Evolutionary conservation across 768 basidiomycete species (phyloP).

Genomic region (Trametes sanguinea): DNA sequence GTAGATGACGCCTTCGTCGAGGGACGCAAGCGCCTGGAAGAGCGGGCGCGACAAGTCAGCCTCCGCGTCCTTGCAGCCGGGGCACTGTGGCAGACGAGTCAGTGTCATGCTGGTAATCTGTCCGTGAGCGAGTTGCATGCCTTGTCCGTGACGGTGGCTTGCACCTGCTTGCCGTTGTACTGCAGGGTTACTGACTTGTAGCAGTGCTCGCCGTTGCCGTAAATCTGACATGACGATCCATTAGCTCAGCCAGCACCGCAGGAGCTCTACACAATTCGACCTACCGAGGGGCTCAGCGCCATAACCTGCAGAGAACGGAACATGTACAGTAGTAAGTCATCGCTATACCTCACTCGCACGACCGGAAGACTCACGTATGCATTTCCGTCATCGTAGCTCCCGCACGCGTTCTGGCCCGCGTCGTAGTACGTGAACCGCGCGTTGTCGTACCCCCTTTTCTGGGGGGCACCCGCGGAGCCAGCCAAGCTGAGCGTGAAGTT

Average conservation of each 20-base stretch:
- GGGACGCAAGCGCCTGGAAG: conserved; percentile 60
- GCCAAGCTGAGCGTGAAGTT: conserved; percentile 3
- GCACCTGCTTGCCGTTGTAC: conserved; percentile 55
- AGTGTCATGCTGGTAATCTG: background rate
- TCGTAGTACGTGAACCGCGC: conserved; percentile 28
- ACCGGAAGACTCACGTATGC: conserved; percentile 24
- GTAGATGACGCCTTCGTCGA: conserved; percentile 53
- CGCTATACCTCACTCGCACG: background rate
- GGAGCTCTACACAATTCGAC: background rate
- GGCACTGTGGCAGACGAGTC: conserved; percentile 46
- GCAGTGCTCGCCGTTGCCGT: conserved; percentile 52
- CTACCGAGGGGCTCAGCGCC: conserved; percentile 41
- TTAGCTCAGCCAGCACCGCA: background rate
- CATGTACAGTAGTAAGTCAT: background rate
- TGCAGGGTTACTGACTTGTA: conserved; percentile 62
- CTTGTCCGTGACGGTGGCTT: conserved; percentile 64
- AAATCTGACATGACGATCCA: conserved; percentile 52
- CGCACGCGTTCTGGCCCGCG: conserved; percentile 29
- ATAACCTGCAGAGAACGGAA: conserved; percentile 46
- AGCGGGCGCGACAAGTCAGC: conserved; percentile 71
- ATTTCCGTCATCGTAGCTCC: conserved; percentile 16
- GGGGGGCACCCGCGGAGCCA: background rate
- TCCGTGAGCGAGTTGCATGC: conserved; percentile 33
- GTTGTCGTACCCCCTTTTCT: conserved; percentile 17
- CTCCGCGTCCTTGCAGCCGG: conserved; percentile 61